Base-by-base conservation (phyloP, 2,329 filamentous ascomycete species). In the Trichoderma koningii region DNA sequence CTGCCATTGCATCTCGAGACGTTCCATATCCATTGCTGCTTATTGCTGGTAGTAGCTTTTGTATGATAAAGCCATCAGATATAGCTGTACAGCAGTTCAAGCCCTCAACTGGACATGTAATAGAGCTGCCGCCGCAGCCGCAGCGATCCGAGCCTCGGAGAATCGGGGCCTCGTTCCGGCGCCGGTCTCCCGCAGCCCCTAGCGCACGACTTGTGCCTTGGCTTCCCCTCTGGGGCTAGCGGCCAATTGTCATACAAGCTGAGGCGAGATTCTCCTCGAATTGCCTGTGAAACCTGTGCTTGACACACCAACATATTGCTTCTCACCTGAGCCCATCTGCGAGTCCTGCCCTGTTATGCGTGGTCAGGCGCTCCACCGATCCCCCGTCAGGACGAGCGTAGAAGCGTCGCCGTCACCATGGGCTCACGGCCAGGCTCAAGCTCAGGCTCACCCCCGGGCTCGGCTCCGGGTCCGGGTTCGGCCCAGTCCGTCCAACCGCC, bases 181-280 rank as follows among this genome's bases (percentile, higher is more conserved):
- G 61, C 61, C 15, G 34, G 34, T 28, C 17, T 50, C 42, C 61
- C 51, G 50, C 48, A 5, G 5, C 15, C 10, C 19, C 52, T 56
- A 56, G n/a, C 26, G 61, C 65, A 53, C 38, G 66, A 50, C 28
- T 59, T 76, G 73, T 67, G 68, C 65, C 74, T 74, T 71, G 73
- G 71, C 71, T 78, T 68, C 76, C 71, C 14, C 1, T 67, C 71
- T 44, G 1, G 66, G 75, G 30, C 63, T 77, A 77, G 76, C 64
- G 57, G 23, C n/a, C 10, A 19, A 7, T 52, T 57, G 52, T 45
- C 53, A 59, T 57, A 23, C 23, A 57, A n/a, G 52, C 26, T 38
- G 34, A 38, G 45, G 44, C 23, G 41, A 50, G 28, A 38, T 50
- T 44, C 26, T 64, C 44, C n/a, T 51, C 38, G 34, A 38, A 38